Evolutionary conservation across 2,329 filamentous ascomycete genomes (phyloP), one percentile per base, ranked within the genome.

Genomic region (Cercospora beticola): DNA sequence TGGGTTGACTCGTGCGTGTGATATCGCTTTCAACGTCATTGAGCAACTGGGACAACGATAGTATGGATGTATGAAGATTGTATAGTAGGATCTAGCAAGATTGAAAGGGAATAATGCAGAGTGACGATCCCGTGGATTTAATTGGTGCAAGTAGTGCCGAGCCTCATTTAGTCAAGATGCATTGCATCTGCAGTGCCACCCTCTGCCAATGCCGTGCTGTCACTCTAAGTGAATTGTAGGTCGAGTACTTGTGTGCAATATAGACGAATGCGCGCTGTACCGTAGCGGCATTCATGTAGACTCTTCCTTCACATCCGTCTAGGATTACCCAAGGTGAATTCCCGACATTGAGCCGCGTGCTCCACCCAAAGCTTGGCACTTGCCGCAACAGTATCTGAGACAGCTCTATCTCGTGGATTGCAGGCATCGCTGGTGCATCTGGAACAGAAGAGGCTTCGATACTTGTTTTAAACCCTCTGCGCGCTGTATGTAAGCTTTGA

Each of bases 91-190:
- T 26, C 18, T 52, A 52, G 46, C 21, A 21, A 21, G 46, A 16
- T 2, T 21, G 10, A 23, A 52, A 7, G 18, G 46, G 8, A 52
- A 52, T 3, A 49, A 23, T 26, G 46, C 9, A 52, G 43, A 12
- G 43, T 26, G 46, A 52, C 14, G 18, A 52, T 52, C 18, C 21
- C 46, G 5, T 21, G 18, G 2, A 52, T 23, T 12, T 52, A 46
- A 68, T 68, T 65, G 62, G 66, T 36, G 28, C 33, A 60, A 10
- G 21, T 26, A 43, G 28, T 65, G 57, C 62, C 66, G 62, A 64
- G 66, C 66, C 43, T 68, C 66, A 65, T 68, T 65, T 65, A 21
- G 46, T 52, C 46, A 52, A 52, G 18, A 46, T 62, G 59, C 33
- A 46, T 46, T 61, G 58, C 58, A 23, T 61, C 18, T 40, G 46